phyloP scores from a whole-genome alignment of 1,139 yeast genomes.

The Insectozyma bohioensis region DNA sequence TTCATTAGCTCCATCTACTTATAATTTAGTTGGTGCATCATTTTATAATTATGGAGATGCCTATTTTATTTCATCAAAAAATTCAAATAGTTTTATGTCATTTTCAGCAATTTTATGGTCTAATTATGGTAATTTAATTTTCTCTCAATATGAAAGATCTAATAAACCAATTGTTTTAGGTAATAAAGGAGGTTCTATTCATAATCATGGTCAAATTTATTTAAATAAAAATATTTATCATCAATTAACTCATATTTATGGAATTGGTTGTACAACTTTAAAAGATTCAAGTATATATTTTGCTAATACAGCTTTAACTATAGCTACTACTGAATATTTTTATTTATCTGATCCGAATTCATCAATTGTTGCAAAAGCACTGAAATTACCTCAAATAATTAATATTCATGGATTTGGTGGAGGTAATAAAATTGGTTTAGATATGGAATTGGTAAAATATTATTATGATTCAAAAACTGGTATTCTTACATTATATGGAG shows the following conservation, averaged over 20 bases:
- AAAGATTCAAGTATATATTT: constrained; percentile 23
- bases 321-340: constrained; percentile 21
- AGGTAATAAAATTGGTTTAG: constrained; percentile 27
- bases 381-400: constrained; percentile 21
- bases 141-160: constrained; percentile 22
- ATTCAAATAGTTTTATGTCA: constrained; percentile 20
- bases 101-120: constrained; percentile 23
- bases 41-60: constrained; percentile 30
- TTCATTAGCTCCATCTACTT: constrained; percentile 19
- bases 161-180: constrained; percentile 21
- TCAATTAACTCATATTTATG: constrained; percentile 25
- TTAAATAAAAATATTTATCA: constrained; percentile 23
- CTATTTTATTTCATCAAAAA: constrained; percentile 25
- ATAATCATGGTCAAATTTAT: constrained; percentile 27
- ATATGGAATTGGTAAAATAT: constrained; percentile 16
- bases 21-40: constrained; percentile 18
- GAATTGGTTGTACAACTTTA: constrained; percentile 30
- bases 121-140: constrained; percentile 27
- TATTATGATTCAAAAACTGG: constrained; percentile 22
- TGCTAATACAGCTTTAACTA: constrained; percentile 18
- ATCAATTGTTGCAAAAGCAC: constrained; percentile 20
- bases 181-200: constrained; percentile 15
- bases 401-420: constrained; percentile 33
- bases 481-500: constrained; percentile 18
- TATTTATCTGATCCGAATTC: constrained; percentile 22